Evolutionary conservation across 495 filamentous ascomycete genomes (phyloP), one percentile per base, ranked within the genome.

Genomic region (Xylona heveae): DNA sequence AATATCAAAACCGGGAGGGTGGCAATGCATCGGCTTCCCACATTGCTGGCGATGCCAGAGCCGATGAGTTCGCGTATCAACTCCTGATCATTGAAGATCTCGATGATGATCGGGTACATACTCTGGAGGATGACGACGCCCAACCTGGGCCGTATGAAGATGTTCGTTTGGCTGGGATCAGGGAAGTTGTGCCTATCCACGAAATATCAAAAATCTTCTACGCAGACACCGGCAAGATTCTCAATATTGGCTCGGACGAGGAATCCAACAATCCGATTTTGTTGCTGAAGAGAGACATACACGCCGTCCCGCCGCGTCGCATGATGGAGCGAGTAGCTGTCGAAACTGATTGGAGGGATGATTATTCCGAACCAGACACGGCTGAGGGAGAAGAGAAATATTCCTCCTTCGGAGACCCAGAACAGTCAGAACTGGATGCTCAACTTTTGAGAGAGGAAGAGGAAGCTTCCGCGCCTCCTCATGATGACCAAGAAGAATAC

Each of bases 121-220:
- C 73, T 2, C 69, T 75, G 28, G 84, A 91, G 17, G 75, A 78
- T 0, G 49, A 48, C 19, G 61, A 68, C 17, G 43, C 55, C 4
- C 62, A 65, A 36, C 73, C 78, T 14, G 55, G 61, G 5, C 55
- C 50, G 0, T 91, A 69, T 40, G 79, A 81, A 39, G 81, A 73
- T 19, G 58, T 94, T 14, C 33, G 51, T 5, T 46, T 52, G 17
- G 84, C 88, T 15, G 90, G 90, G 4, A 71, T 95, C 13, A 61
- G 82, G 19, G 78, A 91, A 41, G 61, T 70, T 18, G 59, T 99
- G 4, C 88, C 90, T 0, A 73, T 99, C 20, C 74, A 90, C 46
- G 74, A 95, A 43, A 69, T 95, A 6, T 79, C 81, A 15, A 95
- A 90, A 42, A 88, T 99, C 16, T 95, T 99, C 51, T 99, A 95